Evolutionary conservation across 208 protist genomes (phyloP).

Genomic region (Crithidia fasciculata): DNA sequence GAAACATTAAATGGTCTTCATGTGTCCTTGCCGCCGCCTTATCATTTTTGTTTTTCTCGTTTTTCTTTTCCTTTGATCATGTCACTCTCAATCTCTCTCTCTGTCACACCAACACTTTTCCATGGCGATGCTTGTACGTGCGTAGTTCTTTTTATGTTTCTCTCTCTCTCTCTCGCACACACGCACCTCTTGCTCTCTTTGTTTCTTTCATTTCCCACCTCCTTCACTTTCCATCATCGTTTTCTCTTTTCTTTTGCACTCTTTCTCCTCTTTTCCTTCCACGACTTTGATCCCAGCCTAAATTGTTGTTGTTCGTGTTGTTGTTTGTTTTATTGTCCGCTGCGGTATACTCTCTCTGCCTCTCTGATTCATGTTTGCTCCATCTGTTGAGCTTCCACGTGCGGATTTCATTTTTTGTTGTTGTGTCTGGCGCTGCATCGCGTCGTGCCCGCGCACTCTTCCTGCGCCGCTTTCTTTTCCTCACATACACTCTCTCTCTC

Average conservation of each 20-base stretch:
- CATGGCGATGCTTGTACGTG: background rate
- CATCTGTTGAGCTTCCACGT: constrained; percentile 1
- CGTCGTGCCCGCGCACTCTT: too few relatives aligned
- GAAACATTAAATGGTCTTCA: too few relatives aligned
- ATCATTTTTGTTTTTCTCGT: too few relatives aligned
- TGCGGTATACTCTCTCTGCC: background rate
- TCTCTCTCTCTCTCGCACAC: background rate
- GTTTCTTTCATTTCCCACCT: constrained; percentile 19
- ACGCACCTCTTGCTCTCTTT: constrained; percentile 20
- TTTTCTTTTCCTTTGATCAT: too few relatives aligned
- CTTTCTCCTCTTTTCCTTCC: too few relatives aligned
- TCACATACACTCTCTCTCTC: background rate
- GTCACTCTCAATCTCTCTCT: too few relatives aligned
- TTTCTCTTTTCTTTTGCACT: constrained; percentile 1
- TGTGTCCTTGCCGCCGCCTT: too few relatives aligned
- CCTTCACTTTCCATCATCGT: background rate
- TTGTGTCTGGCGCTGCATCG: background rate
- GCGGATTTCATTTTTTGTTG: background rate
- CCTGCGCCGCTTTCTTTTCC: too few relatives aligned
- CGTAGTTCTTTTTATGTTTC: constrained; percentile 7
- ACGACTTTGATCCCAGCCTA: too few relatives aligned
- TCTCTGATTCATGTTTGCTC: background rate
- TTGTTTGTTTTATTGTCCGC: constrained; percentile 16
- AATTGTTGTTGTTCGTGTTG: background rate
- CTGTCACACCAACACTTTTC: too few relatives aligned